A percentile compares a stretch with the other conserved stretches of the same genome.
These are phyloP conservation scores for Zygosaccharomyces pseudorouxii DNA, from an alignment of 805 yeast species.

Conservation along the genomic window DNA sequence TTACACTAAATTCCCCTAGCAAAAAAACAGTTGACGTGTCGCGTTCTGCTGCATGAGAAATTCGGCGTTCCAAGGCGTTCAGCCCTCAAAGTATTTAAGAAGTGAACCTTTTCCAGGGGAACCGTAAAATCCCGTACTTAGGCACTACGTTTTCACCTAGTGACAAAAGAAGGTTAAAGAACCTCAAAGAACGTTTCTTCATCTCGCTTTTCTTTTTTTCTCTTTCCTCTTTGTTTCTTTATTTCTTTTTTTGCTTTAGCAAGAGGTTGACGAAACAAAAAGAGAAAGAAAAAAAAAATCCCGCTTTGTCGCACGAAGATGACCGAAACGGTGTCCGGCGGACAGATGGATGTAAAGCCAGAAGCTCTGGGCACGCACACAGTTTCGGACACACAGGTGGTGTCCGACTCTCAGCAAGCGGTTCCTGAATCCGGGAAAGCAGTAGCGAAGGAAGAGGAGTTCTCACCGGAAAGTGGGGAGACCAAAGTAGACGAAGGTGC, in stretches of 20 bases:
- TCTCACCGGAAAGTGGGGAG: conserved; percentile 17
- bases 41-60: conserved; percentile 3
- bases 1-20: background rate
- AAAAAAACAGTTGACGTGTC: conserved; percentile 7
- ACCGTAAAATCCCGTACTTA: conserved; percentile 3
- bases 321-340: conserved; percentile 14
- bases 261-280: background rate
- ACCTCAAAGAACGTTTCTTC: conserved; percentile 6
- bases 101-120: conserved; percentile 7
- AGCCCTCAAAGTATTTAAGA: conserved; percentile 7
- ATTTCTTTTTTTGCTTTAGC: background rate
- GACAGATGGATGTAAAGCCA: conserved; percentile 10
- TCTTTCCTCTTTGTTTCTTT: background rate
- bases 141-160: conserved; percentile 1
- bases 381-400: no score
- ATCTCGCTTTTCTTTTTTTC: background rate
- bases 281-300: conserved; percentile 1
- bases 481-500: conserved; percentile 10
- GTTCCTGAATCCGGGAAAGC: conserved; percentile 15
- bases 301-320: conserved; percentile 5
- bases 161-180: conserved; percentile 6
- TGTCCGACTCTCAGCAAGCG: background rate
- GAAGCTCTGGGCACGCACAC: background rate
- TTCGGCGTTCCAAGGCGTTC: conserved; percentile 3
- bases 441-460: conserved; percentile 21